Evolutionary conservation across 768 basidiomycete genomes (phyloP), one percentile per base, ranked within the genome.

Genomic region (Pilatotrama ljubarskyi): DNA sequence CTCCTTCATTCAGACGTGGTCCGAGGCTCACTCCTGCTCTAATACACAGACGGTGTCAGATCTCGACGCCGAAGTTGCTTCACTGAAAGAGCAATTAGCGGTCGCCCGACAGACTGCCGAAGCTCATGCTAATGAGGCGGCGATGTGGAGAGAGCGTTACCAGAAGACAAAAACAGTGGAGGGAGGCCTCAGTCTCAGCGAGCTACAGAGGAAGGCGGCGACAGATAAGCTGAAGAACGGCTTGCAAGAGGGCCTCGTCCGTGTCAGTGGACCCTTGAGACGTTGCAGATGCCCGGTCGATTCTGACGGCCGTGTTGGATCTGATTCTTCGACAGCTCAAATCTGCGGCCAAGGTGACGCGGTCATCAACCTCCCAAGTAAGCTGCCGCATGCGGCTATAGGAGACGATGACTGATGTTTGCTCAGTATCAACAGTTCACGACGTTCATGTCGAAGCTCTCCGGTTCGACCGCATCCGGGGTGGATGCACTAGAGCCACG

Each of bases 401-500:
- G 29, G 5, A 32, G 29, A 32, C 29, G 4, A 10, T 10, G 29
- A 32, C 29, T 32, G 29, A 32, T 10, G 29, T 10, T 32, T 4
- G 29, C 29, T 32, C 43, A 26, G 43, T 46, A 56, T 35, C 24
- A n/a, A 10, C 9, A 49, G 18, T 55, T 60, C 20, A 38, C 24
- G 5, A 10, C 11, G 5, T 54, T 60, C 52, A 49, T 60, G 59
- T n/a, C 11, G 15, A 32, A 36, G 29, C 52, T 60, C 0, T 48
- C 59, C 5, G 36, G 44, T 2, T 35, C 47, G 4, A 7, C 25
- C 4, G 40, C n/a, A 18, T 14, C 29, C 1, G 15, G 20, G 3
- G 36, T 24, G 6, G 13, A 38, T 6, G 5, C 42, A 11, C 5
- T 17, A 7, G 51, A 42, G 18, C 42, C 52, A 15, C 29, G 46